These are phyloP conservation scores for Solanum sparsipilum DNA, from an alignment of 257 asterid species.

Conservation along the genomic window DNA sequence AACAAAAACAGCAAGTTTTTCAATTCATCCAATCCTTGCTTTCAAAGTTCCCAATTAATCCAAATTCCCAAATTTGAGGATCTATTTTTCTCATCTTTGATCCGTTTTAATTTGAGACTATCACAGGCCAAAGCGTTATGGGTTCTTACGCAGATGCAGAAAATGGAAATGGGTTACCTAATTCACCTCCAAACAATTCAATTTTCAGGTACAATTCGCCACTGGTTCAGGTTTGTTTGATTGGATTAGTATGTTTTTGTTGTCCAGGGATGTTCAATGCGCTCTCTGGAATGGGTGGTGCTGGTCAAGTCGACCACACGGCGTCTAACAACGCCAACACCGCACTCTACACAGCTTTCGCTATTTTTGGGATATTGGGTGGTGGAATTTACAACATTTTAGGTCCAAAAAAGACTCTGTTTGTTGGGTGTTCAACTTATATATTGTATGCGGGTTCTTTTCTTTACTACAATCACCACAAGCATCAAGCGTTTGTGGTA, in stretches of 20 bases:
- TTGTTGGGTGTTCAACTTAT: slow-evolving; percentile 76
- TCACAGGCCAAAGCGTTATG: slow-evolving; percentile 9
- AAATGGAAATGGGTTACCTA: slow-evolving; percentile 2
- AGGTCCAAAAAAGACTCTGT: slow-evolving; percentile 60
- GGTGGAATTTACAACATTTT: slow-evolving; percentile 88
- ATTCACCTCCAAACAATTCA: slow-evolving; percentile 1
- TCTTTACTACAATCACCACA: slow-evolving; percentile 74
- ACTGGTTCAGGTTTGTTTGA: slow-evolving; percentile 46
- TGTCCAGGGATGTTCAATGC: slow-evolving; percentile 99
- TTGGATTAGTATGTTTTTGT: slow-evolving; percentile 86
- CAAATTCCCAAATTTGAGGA: not conserved
- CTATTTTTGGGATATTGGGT: slow-evolving; percentile 77
- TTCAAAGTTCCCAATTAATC: not conserved
- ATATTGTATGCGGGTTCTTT: slow-evolving; percentile 74
- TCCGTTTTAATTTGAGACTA: not conserved
- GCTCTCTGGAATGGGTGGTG: slow-evolving; percentile 97
- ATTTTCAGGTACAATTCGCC: slow-evolving; percentile 73
- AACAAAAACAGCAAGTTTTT: not conserved
- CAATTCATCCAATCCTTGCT: not conserved
- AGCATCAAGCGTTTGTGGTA: slow-evolving; percentile 65
- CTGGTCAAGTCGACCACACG: slow-evolving; percentile 74
- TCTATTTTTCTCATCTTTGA: not conserved
- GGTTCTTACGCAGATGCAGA: slow-evolving; percentile 21
- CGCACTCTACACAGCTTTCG: slow-evolving; percentile 90
- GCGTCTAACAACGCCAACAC: slow-evolving; percentile 96